A percentile compares a stretch with the other conserved stretches of the same genome.
These are phyloP conservation scores for Penicillium sp. DNA, from an alignment of 2,329 filamentous ascomycete genomes.

Conservation along the genomic window DNA sequence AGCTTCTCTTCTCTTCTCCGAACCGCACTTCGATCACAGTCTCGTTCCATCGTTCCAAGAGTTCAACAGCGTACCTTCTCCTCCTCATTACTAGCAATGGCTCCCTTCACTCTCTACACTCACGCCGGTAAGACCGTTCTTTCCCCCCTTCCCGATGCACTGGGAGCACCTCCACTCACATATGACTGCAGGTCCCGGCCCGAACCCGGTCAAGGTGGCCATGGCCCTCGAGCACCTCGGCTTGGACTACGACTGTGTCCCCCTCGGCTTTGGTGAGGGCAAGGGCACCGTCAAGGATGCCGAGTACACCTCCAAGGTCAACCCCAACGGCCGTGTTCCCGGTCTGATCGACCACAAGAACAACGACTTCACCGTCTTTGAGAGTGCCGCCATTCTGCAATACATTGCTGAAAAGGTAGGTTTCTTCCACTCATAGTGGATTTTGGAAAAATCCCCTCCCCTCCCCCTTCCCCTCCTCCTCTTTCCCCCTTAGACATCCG, in stretches of 20 bases:
- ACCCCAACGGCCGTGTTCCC: constrained; percentile 29
- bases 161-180: neutral
- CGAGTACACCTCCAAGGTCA: constrained; percentile 9
- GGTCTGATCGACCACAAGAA: constrained; percentile 45
- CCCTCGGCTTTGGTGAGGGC: constrained; percentile 1
- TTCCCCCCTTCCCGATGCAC: neutral
- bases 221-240: constrained; percentile 1
- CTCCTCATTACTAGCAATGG: no score
- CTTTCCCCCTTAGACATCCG: no score
- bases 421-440: neutral
- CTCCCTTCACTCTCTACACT: neutral
- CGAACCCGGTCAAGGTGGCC: constrained; percentile 2
- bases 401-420: constrained; percentile 34
- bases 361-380: constrained; percentile 43
- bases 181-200: neutral
- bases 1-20: no score
- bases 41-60: no score
- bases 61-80: no score
- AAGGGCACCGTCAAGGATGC: constrained; percentile 1
- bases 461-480: no score
- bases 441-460: no score
- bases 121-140: constrained; percentile 1
- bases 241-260: neutral
- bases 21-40: no score
- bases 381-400: constrained; percentile 47